A percentile compares a stretch with the other conserved stretches of the same genome.
phyloP scores from a whole-genome alignment of 306 rosid species.

The Trifolium fragiferum region DNA sequence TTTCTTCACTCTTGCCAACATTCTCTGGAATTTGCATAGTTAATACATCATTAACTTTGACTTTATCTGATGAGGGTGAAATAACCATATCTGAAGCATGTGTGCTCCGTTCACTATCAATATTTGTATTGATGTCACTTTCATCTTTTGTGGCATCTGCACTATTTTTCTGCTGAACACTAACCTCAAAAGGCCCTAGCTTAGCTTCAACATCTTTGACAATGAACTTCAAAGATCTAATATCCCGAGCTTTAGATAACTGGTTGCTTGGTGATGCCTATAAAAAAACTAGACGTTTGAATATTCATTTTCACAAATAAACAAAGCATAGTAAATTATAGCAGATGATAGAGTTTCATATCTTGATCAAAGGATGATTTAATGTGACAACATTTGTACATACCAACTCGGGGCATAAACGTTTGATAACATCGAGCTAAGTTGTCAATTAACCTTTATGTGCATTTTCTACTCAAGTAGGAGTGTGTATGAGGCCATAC shows the following conservation, averaged over 20 bases:
- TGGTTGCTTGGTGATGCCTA: slow-evolving; percentile 54
- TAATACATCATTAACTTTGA: not conserved
- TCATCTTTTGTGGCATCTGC: slow-evolving; percentile 20
- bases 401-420: not conserved
- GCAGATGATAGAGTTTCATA: not conserved
- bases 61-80: slow-evolving; percentile 28
- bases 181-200: slow-evolving; percentile 61
- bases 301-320: slow-evolving; percentile 32
- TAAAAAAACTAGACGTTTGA: slow-evolving; percentile 19
- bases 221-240: slow-evolving; percentile 55
- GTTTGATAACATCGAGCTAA: not conserved
- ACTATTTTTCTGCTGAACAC: slow-evolving; percentile 12
- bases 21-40: slow-evolving; percentile 26
- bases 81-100: slow-evolving; percentile 13
- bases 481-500: too few relatives aligned
- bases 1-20: slow-evolving; percentile 24
- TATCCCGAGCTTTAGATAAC: slow-evolving; percentile 59
- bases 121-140: slow-evolving; percentile 16
- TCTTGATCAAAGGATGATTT: slow-evolving; percentile 5
- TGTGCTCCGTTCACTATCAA: slow-evolving; percentile 6
- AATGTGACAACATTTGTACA: not conserved
- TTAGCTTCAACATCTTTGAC: slow-evolving; percentile 65
- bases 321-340: not conserved
- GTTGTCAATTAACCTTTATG: too few relatives aligned
- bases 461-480: too few relatives aligned